Percentiles rank a stretch among this genome's conserved stretches.
Evolutionary conservation across 305 asterid genomes (phyloP).

Genomic region (Solanum chacoense): DNA sequence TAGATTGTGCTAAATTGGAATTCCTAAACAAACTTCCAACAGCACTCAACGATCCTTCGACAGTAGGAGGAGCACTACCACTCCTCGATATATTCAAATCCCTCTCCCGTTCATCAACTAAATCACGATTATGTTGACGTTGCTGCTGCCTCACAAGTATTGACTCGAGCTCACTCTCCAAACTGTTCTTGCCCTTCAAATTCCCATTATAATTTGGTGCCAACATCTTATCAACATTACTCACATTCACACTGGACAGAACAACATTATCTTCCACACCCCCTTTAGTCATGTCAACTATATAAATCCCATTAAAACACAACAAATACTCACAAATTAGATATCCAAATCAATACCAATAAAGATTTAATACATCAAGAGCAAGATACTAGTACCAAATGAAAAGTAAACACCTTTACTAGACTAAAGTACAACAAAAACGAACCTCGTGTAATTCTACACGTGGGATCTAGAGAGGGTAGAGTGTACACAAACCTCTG

Average conservation of each 20-base stretch:
- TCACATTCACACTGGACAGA: constrained; percentile 15
- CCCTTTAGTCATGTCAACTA: constrained; percentile 12
- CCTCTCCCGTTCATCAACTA: constrained; percentile 40
- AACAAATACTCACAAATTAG: background rate
- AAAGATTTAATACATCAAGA: background rate
- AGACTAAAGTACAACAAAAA: background rate
- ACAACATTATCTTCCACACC: constrained; percentile 5
- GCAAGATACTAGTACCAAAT: background rate
- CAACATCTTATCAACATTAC: constrained; percentile 12
- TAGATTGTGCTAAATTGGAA: constrained; percentile 27
- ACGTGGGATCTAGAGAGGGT: rapidly evolving
- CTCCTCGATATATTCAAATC: constrained; percentile 49
- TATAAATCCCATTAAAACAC: background rate
- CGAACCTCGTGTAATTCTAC: background rate
- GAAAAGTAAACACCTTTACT: background rate
- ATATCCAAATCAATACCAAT: background rate
- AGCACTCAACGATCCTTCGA: constrained; percentile 56
- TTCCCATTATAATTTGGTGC: constrained; percentile 38
- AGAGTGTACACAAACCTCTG: background rate
- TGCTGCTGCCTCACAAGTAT: constrained; percentile 23
- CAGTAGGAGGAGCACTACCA: constrained; percentile 80
- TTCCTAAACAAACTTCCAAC: constrained; percentile 39
- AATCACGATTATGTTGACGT: constrained; percentile 29
- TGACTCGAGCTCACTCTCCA: constrained; percentile 41
- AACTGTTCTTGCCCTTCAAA: constrained; percentile 20